phyloP scores from a whole-genome alignment of 805 yeast genomes.

The Nematodospora valgi region DNA sequence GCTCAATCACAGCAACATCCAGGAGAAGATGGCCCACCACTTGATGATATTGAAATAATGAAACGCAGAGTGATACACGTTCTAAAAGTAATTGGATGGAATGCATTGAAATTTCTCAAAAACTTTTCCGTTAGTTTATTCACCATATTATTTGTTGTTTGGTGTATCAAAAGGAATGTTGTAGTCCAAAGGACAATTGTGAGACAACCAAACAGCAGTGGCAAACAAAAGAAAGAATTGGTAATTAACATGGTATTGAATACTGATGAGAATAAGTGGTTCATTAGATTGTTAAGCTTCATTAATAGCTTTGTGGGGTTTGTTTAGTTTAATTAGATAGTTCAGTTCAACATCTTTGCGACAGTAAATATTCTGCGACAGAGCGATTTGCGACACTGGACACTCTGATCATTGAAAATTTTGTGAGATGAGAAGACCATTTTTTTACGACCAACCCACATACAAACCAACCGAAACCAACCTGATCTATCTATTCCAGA shows the following conservation, averaged over 20 bases:
- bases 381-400: too few species aligned
- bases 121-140: slow-evolving; percentile 34
- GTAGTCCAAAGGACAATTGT: slow-evolving; percentile 37
- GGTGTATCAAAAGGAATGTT: slow-evolving; percentile 42
- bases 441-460: not conserved
- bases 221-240: slow-evolving; percentile 29
- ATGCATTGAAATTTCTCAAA: slow-evolving; percentile 25
- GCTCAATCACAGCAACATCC: slow-evolving; percentile 1
- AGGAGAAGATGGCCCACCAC: slow-evolving; percentile 15
- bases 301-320: slow-evolving; percentile 42
- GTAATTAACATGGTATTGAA: slow-evolving; percentile 41
- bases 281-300: slow-evolving; percentile 32
- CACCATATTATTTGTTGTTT: slow-evolving; percentile 36
- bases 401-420: too few species aligned
- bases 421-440: too few species aligned
- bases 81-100: slow-evolving; percentile 25
- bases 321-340: slow-evolving; percentile 17
- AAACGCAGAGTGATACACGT: slow-evolving; percentile 20
- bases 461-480: slow-evolving; percentile 1
- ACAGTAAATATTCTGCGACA: slow-evolving; percentile 1
- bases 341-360: not conserved
- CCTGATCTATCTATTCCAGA: slow-evolving; percentile 3
- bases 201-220: slow-evolving; percentile 20
- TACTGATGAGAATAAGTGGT: slow-evolving; percentile 44
- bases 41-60: slow-evolving; percentile 18